phyloP scores from a whole-genome alignment of 371 early-diverging fungal species.

The Paramicrosporidium saccamoebae region DNA sequence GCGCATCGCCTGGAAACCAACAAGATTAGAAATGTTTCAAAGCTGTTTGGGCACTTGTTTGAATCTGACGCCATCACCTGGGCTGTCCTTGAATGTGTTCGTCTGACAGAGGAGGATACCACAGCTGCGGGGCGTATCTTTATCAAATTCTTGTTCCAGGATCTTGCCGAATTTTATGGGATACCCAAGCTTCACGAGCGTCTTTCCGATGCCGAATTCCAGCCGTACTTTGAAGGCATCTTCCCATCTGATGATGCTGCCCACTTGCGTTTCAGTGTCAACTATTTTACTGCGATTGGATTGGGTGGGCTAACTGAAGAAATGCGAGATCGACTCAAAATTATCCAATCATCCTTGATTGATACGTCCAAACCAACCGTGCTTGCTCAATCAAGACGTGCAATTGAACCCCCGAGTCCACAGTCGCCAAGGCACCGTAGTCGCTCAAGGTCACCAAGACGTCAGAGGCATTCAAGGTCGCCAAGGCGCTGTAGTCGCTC shows the following conservation, averaged over 20 bases:
- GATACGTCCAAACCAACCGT: too few relatives aligned
- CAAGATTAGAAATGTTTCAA: conserved; percentile 61
- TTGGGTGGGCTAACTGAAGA: conserved; percentile 74
- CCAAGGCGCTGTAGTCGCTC: too few relatives aligned
- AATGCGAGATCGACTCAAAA: conserved; percentile 39
- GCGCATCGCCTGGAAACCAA: conserved; percentile 80
- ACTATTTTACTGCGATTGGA: conserved; percentile 79
- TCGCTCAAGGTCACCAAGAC: too few relatives aligned
- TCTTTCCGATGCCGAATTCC: conserved; percentile 20
- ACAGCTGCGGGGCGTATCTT: conserved; percentile 89
- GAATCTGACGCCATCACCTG: conserved; percentile 51
- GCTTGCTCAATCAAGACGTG: too few relatives aligned
- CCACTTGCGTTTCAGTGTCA: conserved; percentile 78
- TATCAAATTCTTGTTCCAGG: conserved; percentile 70
- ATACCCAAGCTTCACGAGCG: conserved; percentile 33
- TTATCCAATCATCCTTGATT: too few relatives aligned
- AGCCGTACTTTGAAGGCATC: conserved; percentile 31
- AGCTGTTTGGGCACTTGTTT: conserved; percentile 62
- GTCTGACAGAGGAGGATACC: conserved; percentile 61
- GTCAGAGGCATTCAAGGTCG: too few relatives aligned
- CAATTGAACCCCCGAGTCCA: too few relatives aligned
- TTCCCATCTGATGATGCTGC: conserved; percentile 66
- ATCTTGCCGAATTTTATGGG: conserved; percentile 51
- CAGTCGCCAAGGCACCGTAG: too few relatives aligned
- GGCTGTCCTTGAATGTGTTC: conserved; percentile 37